Evolutionary conservation across 169 alveolate genomes (phyloP).

Genomic region (Besnoitia besnoiti): DNA sequence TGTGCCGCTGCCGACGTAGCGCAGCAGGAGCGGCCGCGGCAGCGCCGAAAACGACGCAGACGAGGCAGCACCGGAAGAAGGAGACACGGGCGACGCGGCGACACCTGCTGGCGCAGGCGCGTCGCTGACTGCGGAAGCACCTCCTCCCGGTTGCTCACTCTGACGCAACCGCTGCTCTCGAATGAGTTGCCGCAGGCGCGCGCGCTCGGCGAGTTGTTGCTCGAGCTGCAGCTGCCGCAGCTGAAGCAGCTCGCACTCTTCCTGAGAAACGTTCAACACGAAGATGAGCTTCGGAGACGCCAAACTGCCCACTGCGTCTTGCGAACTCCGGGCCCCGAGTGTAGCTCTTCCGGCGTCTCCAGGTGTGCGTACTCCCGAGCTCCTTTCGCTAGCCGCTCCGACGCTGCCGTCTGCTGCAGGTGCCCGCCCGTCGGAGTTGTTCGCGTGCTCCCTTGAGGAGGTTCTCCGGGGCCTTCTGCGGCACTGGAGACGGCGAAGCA

Average conservation of each 20-base stretch:
- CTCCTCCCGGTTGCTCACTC: too few species aligned
- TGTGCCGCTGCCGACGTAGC: conserved; percentile 24
- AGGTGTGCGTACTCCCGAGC: neutral
- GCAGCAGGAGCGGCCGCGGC: neutral
- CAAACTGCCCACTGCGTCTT: neutral
- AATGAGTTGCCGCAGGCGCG: neutral
- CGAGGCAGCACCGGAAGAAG: neutral
- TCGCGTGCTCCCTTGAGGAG: neutral
- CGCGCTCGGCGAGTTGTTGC: neutral
- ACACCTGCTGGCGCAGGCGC: neutral
- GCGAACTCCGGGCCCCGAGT: neutral
- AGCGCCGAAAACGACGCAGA: neutral
- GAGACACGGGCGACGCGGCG: neutral
- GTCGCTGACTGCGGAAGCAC: neutral
- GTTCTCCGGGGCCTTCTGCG: neutral
- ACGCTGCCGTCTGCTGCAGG: neutral
- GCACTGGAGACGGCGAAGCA: conserved; percentile 44
- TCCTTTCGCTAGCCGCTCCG: neutral
- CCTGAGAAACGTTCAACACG: conserved; percentile 9
- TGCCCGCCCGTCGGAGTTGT: neutral
- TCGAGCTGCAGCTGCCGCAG: conserved; percentile 16
- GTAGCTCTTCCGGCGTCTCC: neutral
- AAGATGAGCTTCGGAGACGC: conserved; percentile 31
- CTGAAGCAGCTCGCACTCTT: conserved; percentile 7
- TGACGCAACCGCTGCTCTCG: neutral